Conservation (phyloP, 495 filamentous ascomycete genomes). For the Elaphomyces granulatus region DNA sequence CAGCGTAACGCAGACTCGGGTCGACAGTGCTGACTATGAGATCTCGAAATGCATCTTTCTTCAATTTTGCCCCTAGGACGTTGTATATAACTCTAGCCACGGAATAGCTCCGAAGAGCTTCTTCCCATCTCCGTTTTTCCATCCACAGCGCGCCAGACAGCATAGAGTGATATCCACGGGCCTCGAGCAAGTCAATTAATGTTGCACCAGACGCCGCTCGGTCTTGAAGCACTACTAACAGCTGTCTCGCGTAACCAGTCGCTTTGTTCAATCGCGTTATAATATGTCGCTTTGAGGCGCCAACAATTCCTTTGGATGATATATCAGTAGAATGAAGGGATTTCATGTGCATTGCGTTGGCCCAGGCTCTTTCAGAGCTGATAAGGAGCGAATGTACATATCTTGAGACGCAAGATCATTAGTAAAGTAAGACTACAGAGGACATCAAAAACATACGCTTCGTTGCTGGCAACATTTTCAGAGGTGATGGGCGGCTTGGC, state of each 20-base stretch:
- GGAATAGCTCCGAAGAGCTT: constrained; percentile 60
- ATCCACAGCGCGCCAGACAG: constrained; percentile 62
- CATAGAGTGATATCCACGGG: constrained; percentile 64
- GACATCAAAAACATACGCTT: constrained; percentile 45
- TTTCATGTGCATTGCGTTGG: constrained; percentile 91
- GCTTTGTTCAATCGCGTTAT: constrained; percentile 77
- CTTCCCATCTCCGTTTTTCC: constrained; percentile 77
- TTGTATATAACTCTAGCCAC: constrained; percentile 71
- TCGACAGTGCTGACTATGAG: constrained; percentile 75
- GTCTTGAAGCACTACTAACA: constrained; percentile 51
- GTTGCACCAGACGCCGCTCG: constrained; percentile 44
- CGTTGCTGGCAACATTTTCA: constrained; percentile 60
- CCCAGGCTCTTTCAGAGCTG: constrained; percentile 86
- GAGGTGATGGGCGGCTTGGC: constrained; percentile 56
- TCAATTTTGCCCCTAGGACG: constrained; percentile 46
- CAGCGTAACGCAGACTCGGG: constrained; percentile 84
- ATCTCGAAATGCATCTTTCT: constrained; percentile 69
- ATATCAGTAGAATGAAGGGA: constrained; percentile 62
- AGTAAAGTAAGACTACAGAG: constrained; percentile 2
- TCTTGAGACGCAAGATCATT: constrained; percentile 30
- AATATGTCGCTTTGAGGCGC: constrained; percentile 69
- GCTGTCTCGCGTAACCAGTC: constrained; percentile 47
- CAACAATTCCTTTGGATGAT: constrained; percentile 55
- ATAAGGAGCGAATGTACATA: constrained; percentile 69
- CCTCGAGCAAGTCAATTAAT: constrained; percentile 65